These are phyloP conservation scores for Paramecium octaurelia DNA, from an alignment of 73 alveolate genomes.

Conservation along the genomic window DNA sequence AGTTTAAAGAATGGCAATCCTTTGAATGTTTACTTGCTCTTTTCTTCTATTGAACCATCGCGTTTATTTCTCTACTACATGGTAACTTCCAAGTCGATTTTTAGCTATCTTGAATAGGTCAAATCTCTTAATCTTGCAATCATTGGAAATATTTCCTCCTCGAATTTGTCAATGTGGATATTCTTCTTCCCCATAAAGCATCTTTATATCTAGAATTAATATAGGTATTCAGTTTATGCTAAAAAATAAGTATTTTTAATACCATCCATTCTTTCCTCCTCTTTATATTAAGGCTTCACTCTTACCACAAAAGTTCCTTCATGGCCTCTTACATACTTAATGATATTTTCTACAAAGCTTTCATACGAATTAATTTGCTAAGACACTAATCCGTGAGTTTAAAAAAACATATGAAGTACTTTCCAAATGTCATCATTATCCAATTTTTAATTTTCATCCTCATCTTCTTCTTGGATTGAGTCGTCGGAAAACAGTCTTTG, in stretches of 20 bases:
- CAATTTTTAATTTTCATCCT: constrained; percentile 63
- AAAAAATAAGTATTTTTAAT: not conserved
- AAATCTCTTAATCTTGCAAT: constrained; percentile 83
- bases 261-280: constrained; percentile 19
- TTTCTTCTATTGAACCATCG: constrained; percentile 59
- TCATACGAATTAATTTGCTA: constrained; percentile 71
- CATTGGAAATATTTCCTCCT: constrained; percentile 72
- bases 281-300: constrained; percentile 66
- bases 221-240: constrained; percentile 1
- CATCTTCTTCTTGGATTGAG: constrained; percentile 51
- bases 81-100: constrained; percentile 60
- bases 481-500: not conserved
- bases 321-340: constrained; percentile 68
- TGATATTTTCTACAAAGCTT: constrained; percentile 68
- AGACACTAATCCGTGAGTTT: constrained; percentile 71
- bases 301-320: constrained; percentile 62
- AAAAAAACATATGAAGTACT: constrained; percentile 68
- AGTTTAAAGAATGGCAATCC: constrained; percentile 66
- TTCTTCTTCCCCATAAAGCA: constrained; percentile 62
- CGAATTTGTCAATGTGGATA: constrained; percentile 34
- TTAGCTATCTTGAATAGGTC: constrained; percentile 69
- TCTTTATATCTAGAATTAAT: constrained; percentile 66
- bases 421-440: constrained; percentile 73
- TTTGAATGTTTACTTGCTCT: constrained; percentile 29
- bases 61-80: constrained; percentile 58